Evolutionary conservation across 2,329 filamentous ascomycete genomes (phyloP), one percentile per base, ranked within the genome.

Genomic region (Orbilia oligospora): DNA sequence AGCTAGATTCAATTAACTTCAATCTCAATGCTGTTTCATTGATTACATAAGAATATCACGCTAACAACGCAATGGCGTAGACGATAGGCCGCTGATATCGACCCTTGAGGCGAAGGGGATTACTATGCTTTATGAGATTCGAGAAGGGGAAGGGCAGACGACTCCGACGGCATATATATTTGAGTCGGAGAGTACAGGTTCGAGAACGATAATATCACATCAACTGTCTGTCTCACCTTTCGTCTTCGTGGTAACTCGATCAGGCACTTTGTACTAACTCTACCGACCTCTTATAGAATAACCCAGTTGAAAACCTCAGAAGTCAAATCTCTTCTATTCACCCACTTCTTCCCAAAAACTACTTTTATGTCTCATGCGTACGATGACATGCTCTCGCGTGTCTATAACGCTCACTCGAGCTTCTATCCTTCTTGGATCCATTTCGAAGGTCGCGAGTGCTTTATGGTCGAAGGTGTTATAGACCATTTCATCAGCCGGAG

Each of bases 381-480:
- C 41, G 75, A 78, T 68, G 75, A 72, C 10, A 78, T 78, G 75
- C 75, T 78, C 24, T 78, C 68, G 8, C 53, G 63, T 4, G 75
- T 78, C 4, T 78, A 68, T 33, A 78, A 71, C n/a, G 68, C 61
- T 0, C 75, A 78, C n/a, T 68, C 75, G 14, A 64, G 46, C 27
- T 78, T 78, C 64, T 78, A 58, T 20, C 75, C 75, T 24, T 78
- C 68, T 16, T 81, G 80, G 80, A 68, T 81, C 49, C 80, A 81
- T n/a, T 67, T 76, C 33, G 80, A 81, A 67, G 80, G 80, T 16
- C 70, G 80, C 20, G 80, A 81, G 24, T 81, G 80, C 38, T 71
- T 73, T 30, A 76, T 71, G 27, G 56, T 78, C 3, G 66, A 71
- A n/a, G 69, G 72, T 30, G 66, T 80, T 10, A 73, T 81, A 10